Base-by-base conservation (phyloP, 1,284 basidiomycete genomes). In the Tremellales sp. region DNA sequence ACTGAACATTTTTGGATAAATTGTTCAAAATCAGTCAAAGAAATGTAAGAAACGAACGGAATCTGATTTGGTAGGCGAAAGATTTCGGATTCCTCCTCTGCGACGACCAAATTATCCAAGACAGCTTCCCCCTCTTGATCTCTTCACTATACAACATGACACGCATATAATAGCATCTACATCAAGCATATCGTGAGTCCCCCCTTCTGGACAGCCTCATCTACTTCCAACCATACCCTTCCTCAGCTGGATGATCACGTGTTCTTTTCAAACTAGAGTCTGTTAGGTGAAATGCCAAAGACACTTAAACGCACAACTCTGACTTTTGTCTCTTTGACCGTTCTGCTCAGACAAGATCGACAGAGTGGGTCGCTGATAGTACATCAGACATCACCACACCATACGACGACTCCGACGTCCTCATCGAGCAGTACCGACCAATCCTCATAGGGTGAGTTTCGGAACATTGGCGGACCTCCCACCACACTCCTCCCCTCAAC, bases 211-310 rank as follows among this genome's bases (percentile, higher is more conserved):
- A n/a, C n/a, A n/a, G n/a, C n/a, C n/a, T n/a, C n/a, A n/a, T n/a
- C n/a, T n/a, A n/a, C n/a, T n/a, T 47, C 37, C 24, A 39, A 5
- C 39, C 35, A 6, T 49, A 42, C 45, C 45, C 41, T 45, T 40
- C 52, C 51, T 46, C 56, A 23, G 52, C 52, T 48, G 59, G 70
- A 73, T 73, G 70, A 73, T 64, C 59, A 57, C 58, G 70, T 73
- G 70, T 71, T 62, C 61, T 61, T 57, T 67, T 73, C 70, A 73
- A 73, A 73, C 70, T 73, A 73, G 70, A 73, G 70, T 73, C 70
- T 71, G 68, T 73, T 67, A 73, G 70, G 67, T 67, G 58, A 71
- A 71, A 60, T 51, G 68, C 67, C 70, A 52, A 70, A 68, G 70
- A 73, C 66, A 65, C 70, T 58, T 67, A 70, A 67, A 70, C 60